phyloP scores from a whole-genome alignment of 257 asterid species.

The Salvia miltiorrhiza region DNA sequence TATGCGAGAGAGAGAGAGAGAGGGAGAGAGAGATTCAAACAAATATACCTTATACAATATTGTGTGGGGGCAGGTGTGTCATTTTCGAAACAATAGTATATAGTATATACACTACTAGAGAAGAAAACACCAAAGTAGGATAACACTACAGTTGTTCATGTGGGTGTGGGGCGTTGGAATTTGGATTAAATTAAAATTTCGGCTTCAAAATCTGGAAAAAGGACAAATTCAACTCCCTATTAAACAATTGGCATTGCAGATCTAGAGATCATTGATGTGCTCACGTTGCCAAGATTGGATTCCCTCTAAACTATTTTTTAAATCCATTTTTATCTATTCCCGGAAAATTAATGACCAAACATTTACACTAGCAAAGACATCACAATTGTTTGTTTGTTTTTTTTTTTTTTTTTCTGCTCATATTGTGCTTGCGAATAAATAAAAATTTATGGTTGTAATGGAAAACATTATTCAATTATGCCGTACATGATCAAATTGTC shows the following conservation, averaged over 20 bases:
- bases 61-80: slow-evolving; percentile 11
- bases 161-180: slow-evolving; percentile 1
- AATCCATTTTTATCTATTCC: background rate
- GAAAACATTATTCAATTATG: background rate
- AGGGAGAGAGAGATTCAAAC: background rate
- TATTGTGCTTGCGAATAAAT: no score
- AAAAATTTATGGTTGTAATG: background rate
- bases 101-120: background rate
- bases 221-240: background rate
- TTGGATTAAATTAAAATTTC: background rate
- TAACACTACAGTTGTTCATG: background rate
- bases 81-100: background rate
- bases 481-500: background rate
- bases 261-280: slow-evolving; percentile 13
- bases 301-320: background rate
- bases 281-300: slow-evolving; percentile 26
- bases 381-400: background rate
- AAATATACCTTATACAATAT: background rate
- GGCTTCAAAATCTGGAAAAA: background rate
- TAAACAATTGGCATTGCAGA: slow-evolving; percentile 6
- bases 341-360: background rate
- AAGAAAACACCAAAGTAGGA: slow-evolving; percentile 2
- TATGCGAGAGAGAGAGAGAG: no score
- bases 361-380: background rate
- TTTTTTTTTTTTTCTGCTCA: no score